Evolutionary conservation across 108 stramenopile genomes (phyloP).

Genomic region (Pseudonitzschia multistriata): DNA sequence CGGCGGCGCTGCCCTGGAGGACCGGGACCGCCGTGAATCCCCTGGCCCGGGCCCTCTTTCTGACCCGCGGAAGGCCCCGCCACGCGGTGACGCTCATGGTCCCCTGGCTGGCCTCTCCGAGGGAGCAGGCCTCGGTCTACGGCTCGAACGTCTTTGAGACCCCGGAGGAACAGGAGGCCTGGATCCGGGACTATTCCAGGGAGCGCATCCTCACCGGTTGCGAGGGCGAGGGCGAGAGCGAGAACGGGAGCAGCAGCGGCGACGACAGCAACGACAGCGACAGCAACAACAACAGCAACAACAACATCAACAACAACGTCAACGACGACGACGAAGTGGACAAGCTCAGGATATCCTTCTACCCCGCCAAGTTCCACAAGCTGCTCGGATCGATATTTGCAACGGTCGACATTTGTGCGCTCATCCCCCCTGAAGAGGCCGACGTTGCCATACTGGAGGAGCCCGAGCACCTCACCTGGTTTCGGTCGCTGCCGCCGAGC

Average conservation of each 20-base stretch:
- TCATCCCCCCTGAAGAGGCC: constrained; percentile 80
- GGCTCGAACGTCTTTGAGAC: constrained; percentile 60
- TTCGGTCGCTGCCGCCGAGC: constrained; percentile 34
- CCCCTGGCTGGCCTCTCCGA: constrained; percentile 72
- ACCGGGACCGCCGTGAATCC: constrained; percentile 90
- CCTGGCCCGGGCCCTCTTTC: constrained; percentile 44
- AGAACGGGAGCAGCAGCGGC: not conserved
- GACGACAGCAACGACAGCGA: not conserved
- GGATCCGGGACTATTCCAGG: constrained; percentile 65
- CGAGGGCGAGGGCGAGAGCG: not conserved
- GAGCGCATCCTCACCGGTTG: constrained; percentile 26
- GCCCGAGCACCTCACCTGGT: constrained; percentile 96
- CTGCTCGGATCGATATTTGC: constrained; percentile 81
- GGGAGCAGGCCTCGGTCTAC: constrained; percentile 61
- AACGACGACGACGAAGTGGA: constrained; percentile 28
- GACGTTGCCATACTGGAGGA: constrained; percentile 92
- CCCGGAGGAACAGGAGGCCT: constrained; percentile 68
- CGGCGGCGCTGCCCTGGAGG: constrained; percentile 84
- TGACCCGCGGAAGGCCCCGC: constrained; percentile 39
- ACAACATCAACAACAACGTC: not conserved
- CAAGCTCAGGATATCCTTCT: constrained; percentile 62
- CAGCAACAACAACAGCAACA: constrained; percentile 11
- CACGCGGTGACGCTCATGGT: constrained; percentile 67
- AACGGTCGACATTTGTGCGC: constrained; percentile 76
- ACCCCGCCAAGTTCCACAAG: constrained; percentile 67